Conservation (phyloP, 2,329 filamentous ascomycete species). For the Venturia oleaginea region DNA sequence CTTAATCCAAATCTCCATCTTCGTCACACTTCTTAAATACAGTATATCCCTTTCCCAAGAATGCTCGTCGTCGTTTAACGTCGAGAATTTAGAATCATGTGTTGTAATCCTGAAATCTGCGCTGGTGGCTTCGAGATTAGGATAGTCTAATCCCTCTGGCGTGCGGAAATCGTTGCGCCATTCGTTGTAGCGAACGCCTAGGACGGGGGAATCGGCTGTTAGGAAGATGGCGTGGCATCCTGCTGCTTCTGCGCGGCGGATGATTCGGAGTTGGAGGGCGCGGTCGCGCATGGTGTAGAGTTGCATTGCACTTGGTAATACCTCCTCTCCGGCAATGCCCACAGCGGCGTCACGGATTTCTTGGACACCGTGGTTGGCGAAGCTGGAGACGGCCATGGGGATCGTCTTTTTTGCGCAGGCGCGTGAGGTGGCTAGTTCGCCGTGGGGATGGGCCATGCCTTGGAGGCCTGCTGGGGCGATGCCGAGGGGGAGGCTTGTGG, state of each 20-base stretch:
- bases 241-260: conserved; percentile 10
- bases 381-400: conserved; percentile 4
- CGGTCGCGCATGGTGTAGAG: conserved; percentile 12
- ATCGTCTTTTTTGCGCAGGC: conserved; percentile 34
- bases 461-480: conserved; percentile 64
- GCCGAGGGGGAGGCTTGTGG: conserved; percentile 44
- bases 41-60: conserved; percentile 25
- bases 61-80: background rate
- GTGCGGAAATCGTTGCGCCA: conserved; percentile 27
- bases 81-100: conserved; percentile 3
- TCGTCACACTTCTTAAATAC: conserved; percentile 27
- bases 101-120: background rate
- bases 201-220: conserved; percentile 13
- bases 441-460: conserved; percentile 55
- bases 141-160: background rate
- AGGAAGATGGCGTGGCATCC: conserved; percentile 12
- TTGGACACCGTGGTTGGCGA: conserved; percentile 2
- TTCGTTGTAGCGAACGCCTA: conserved; percentile 14
- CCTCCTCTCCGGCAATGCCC: background rate
- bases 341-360: background rate
- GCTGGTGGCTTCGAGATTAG: conserved; percentile 1
- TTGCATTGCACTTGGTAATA: background rate
- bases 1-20: conserved; percentile 30
- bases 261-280: conserved; percentile 5
- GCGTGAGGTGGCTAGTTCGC: conserved; percentile 54